Base-by-base conservation (phyloP, 257 asterid genomes). In the Solanum pennellii region DNA sequence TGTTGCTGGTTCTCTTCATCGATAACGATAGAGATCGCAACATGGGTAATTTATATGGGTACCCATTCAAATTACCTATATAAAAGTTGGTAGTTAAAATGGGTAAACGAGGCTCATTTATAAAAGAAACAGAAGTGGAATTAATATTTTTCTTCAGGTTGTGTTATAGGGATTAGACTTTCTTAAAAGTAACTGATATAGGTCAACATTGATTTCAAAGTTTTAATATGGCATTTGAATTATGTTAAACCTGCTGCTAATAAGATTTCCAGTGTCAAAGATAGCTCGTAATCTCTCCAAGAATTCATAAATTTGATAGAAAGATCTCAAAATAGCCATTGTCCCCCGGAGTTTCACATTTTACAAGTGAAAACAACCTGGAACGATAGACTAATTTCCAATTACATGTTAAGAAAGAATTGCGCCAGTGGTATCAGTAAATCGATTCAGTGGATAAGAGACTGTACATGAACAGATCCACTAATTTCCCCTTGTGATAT, bases 211-310 rank as follows among this genome's bases (percentile, higher is more conserved):
- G 83, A 74, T 75, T 75, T 75, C 56, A 41, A 33, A 84, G 12
- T 20, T 37, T 49, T 15, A 16, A 18, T 65, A 41, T 74, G 35
- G n/a, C 42, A 68, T 6, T 23, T 65, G 66, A 79, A 88, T 60
- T 52, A 85, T 35, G n/a, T 83, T 77, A 71, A 89, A 97, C 98
- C 98, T 93, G 98, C 92, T 94, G 98, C 86, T 87, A 84, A 79
- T 68, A 89, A 88, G 68, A 9, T 52, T 37, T 60, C 23, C 44
- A 37, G 6, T 35, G 80, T 72, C n/a, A 65, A 84, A 84, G 79
- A 84, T 16, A 33, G 56, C 49, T 25, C 62, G 41, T 65, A n/a
- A n/a, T 39, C 27, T 65, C 33, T 62, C 79, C 62, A 49, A 84
- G n/a, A 52, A 29, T 49, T 35, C 39, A 14, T 62, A 9, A 69